Evolutionary conservation across 441 rosid genomes (phyloP).

Genomic region (Adansonia rubrostipa): DNA sequence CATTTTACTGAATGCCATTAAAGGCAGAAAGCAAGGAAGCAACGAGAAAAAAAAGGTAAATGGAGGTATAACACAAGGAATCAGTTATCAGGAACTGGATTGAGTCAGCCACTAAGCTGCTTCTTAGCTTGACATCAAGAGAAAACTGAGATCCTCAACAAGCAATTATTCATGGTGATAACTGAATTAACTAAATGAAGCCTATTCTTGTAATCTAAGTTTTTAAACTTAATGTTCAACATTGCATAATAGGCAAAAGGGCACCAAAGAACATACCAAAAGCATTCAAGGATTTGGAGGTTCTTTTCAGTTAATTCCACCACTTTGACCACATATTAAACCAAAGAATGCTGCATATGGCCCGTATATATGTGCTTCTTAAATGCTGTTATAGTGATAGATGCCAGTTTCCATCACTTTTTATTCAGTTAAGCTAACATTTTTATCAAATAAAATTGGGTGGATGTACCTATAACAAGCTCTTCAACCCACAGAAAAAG

Average conservation of each 20-base stretch:
- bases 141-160: neutral
- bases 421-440: neutral
- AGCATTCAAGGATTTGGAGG: neutral
- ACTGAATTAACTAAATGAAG: neutral
- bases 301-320: neutral
- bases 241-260: neutral
- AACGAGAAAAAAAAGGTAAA: neutral
- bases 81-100: neutral
- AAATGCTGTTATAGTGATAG: neutral
- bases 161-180: neutral
- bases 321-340: neutral
- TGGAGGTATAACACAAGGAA: neutral
- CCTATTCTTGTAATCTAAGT: neutral
- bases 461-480: neutral
- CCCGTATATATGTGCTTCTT: neutral
- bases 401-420: neutral
- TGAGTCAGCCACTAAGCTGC: neutral
- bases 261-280: neutral
- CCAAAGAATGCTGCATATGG: neutral
- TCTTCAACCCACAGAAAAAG: neutral
- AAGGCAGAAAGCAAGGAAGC: neutral
- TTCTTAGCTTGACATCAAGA: neutral
- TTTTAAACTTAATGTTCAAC: neutral
- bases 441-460: neutral
- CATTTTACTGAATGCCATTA: neutral